Base-by-base conservation (phyloP, 2,329 filamentous ascomycete genomes). In the Phoma sp. region DNA sequence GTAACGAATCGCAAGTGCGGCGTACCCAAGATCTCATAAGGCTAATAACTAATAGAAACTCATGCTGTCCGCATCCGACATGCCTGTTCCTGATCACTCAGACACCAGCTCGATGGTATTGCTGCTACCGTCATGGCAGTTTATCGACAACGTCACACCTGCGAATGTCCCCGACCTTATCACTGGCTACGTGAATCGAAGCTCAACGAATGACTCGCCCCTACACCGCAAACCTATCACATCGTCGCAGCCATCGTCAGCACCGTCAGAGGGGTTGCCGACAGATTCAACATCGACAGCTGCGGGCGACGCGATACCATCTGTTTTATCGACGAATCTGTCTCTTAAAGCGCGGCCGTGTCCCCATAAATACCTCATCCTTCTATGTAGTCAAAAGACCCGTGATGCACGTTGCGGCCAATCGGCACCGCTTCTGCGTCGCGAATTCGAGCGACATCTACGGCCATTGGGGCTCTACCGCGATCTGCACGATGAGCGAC, bases 321-420 rank as follows among this genome's bases (percentile, higher is more conserved):
- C 63, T 63, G 65, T 62, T 3, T 64, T 73, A 6, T 64, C 78
- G 3, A 62, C 57, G 7, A 38, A n/a, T 6, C 65, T 77, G 2
- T 66, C 73, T 3, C 78, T 89, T 32, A 80, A 77, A 29, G 80
- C 87, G 19, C 85, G 86, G 6, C 82, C 89, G 4, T 93, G 88
- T 63, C 92, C 92, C 3, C 94, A 98, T 80, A 84, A 85, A 58
- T 92, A 89, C 62, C 84, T 98, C 24, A 92, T 99, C 70, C 85
- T 99, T 45, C 88, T 99, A 71, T 99, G 95, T 81, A 96, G 91
- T 40, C 95, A 98, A 73, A 87, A 86, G 69, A 97, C 92, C n/a
- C 89, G 95, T 59, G 95, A 98, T 75, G 93, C 91, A 0, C 90
- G 95, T 66, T 98, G 95, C 74, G 95, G 94, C 0, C 93, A 97